Conservation (phyloP, 2,329 filamentous ascomycete species). For the Fonsecaea nubica region DNA sequence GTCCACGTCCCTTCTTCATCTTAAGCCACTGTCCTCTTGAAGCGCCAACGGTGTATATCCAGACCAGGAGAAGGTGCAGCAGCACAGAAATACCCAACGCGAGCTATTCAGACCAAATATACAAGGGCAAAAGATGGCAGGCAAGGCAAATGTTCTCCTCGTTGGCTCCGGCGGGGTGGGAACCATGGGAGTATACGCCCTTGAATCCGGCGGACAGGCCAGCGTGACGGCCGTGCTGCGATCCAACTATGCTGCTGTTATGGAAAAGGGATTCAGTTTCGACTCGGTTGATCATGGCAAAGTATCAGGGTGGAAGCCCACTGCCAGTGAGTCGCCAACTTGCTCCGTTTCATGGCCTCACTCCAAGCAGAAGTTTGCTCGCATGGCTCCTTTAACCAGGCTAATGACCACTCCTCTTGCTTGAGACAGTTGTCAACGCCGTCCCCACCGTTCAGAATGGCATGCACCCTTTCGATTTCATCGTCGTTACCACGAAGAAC, state of each 20-base stretch:
- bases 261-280: conserved; percentile 59
- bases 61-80: too few relatives aligned
- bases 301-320: conserved; percentile 57
- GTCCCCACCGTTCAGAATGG: conserved; percentile 53
- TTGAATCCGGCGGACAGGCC: conserved; percentile 59
- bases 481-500: conserved; percentile 65
- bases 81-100: too few relatives aligned
- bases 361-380: too few relatives aligned
- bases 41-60: too few relatives aligned
- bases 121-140: neutral
- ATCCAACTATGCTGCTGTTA: conserved; percentile 61
- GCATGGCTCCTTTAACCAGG: too few relatives aligned
- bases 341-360: too few relatives aligned
- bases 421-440: conserved; percentile 51
- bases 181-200: conserved; percentile 62
- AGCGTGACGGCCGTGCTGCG: conserved; percentile 62
- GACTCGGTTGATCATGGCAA: conserved; percentile 61
- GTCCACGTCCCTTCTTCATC: too few relatives aligned
- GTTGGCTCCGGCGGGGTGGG: conserved; percentile 65
- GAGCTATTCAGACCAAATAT: too few relatives aligned
- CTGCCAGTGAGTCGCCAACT: conserved; percentile 41
- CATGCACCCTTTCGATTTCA: conserved; percentile 57
- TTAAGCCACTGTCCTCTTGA: too few relatives aligned
- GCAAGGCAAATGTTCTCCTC: conserved; percentile 55
- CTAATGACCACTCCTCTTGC: neutral